Base-by-base conservation (phyloP, 2,329 filamentous ascomycete species). In the Tolypocladium capitatum region DNA sequence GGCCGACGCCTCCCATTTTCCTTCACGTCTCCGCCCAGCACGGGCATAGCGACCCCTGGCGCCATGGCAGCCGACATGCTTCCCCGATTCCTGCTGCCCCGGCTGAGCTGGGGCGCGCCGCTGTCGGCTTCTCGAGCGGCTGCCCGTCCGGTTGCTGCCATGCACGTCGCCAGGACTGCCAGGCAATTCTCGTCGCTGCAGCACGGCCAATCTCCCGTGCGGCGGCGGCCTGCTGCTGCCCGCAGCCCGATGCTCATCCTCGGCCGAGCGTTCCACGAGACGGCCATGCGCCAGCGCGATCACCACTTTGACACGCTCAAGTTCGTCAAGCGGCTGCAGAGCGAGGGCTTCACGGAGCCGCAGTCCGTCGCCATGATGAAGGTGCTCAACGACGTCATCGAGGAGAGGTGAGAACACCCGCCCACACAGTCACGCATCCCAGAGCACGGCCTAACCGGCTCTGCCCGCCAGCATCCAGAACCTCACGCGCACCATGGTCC, bases 321-420 rank as follows among this genome's bases (percentile, higher is more conserved):
- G 69, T 95, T 98, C 63, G 90, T 98, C 35, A 87, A 95, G 68
- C 77, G 87, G 46, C 73, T 98, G 36, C 83, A 91, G 64, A 80
- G 80, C 55, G 92, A 98, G 64, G 92, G 92, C 0, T 96, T 97
- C 65, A 95, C 88, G 24, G 91, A 97, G 65, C 85, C 90, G 56
- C 92, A 98, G 68, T 83, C 90, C 2, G 89, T 88, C 27, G 91
- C 92, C n/a, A 92, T 96, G 85, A 97, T 98, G 92, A 87, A 86
- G 63, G 87, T 97, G 7, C 73, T 98, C 35, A 90, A 89, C 67
- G 90, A 97, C 64, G 91, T 97, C 10, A 96, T 98, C 55, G 87
- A 97, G 64, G 92, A 98, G 69, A 94, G 83, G 82, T 83, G 56
- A 44, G 48, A 14, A 34, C 7, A 16, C 36, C 36, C 20, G 20